A percentile compares a stretch with the other conserved stretches of the same genome.
These are phyloP conservation scores for Pythium sukuiense DNA, from an alignment of 352 stramenopile genomes.

Conservation along the genomic window DNA sequence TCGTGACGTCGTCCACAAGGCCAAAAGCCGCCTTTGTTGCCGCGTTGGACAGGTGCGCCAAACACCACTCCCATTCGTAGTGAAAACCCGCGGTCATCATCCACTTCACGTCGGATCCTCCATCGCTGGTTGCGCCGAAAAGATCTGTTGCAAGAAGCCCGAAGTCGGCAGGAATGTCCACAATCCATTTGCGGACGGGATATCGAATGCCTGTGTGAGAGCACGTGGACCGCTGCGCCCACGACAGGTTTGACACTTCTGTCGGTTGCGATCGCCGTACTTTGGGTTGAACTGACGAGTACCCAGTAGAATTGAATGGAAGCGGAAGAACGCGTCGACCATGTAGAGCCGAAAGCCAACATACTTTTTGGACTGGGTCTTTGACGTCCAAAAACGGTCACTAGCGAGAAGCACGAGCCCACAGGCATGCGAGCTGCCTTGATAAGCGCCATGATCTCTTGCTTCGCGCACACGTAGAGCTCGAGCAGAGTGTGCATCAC, in stretches of 20 bases:
- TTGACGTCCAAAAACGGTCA: neutral
- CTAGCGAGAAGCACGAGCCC: neutral
- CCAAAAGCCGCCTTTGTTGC: conserved; percentile 7
- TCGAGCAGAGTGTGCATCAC: neutral
- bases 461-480: neutral
- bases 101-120: conserved; percentile 1
- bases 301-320: conserved; percentile 11
- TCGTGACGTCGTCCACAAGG: neutral
- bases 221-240: neutral
- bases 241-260: neutral
- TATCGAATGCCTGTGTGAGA: neutral
- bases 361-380: neutral
- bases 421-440: neutral
- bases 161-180: neutral
- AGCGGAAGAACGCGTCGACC: neutral
- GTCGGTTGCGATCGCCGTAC: neutral
- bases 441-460: neutral
- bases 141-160: neutral
- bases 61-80: conserved; percentile 10
- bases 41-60: conserved; percentile 8
- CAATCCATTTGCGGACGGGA: conserved; percentile 4
- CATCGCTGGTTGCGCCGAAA: neutral
- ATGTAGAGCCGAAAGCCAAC: neutral
- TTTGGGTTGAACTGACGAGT: conserved; percentile 2
- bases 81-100: neutral